phyloP scores from a whole-genome alignment of 2,329 filamentous ascomycete genomes.

The Claviceps sp. region DNA sequence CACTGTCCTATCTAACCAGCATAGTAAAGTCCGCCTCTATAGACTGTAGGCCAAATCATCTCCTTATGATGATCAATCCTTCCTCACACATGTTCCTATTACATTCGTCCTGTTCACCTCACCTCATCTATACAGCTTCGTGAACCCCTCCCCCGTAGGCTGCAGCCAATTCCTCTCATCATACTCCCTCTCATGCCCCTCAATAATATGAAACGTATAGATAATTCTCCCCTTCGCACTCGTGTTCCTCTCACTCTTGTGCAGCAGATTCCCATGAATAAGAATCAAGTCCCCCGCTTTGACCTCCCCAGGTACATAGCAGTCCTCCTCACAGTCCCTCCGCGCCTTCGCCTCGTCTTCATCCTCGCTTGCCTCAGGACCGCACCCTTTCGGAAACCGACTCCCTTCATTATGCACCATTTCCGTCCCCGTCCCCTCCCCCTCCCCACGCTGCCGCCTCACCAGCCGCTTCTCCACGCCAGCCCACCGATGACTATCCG shows the following conservation, averaged over 20 bases:
- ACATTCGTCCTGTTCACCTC: not conserved
- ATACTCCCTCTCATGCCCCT: constrained; percentile 60
- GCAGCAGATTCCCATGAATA: constrained; percentile 89
- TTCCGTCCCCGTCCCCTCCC: constrained; percentile 45
- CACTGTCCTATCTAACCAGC: too few relatives aligned
- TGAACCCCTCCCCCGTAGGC: constrained; percentile 69
- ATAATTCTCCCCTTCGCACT: constrained; percentile 82
- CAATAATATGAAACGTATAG: constrained; percentile 96
- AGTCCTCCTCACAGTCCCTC: too few relatives aligned
- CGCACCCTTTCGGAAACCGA: constrained; percentile 43
- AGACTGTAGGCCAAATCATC: too few relatives aligned
- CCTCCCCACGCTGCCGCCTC: constrained; percentile 30
- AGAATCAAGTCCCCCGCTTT: constrained; percentile 83
- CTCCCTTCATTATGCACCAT: constrained; percentile 58
- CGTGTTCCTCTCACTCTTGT: constrained; percentile 89
- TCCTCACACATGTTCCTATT: too few relatives aligned
- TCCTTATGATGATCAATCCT: too few relatives aligned
- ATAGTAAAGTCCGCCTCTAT: too few relatives aligned
- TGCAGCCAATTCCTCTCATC: constrained; percentile 90
- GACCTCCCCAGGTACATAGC: constrained; percentile 73
- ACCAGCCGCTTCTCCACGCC: constrained; percentile 65
- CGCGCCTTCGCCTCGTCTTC: not conserved
- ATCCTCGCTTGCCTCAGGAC: constrained; percentile 25
- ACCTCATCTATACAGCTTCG: constrained; percentile 38
- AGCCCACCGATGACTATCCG: constrained; percentile 65